These are phyloP conservation scores for Bathelium albidoporum DNA, from an alignment of 495 filamentous ascomycete genomes.

Conservation along the genomic window DNA sequence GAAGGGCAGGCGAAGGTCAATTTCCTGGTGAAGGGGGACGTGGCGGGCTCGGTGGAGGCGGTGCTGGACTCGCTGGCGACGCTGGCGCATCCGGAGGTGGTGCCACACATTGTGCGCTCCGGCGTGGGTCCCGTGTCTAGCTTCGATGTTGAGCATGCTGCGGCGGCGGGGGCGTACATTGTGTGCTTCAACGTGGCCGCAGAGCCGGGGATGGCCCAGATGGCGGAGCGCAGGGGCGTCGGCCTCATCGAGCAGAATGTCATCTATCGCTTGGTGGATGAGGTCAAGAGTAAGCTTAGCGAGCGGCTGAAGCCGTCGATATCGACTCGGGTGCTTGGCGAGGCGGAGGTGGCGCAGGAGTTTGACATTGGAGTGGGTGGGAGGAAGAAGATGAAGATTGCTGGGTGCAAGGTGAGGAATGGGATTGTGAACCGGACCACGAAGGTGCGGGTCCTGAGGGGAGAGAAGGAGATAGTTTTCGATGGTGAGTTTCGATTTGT, in stretches of 20 bases:
- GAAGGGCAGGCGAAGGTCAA: slow-evolving; percentile 54
- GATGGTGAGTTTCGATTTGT: slow-evolving; percentile 52
- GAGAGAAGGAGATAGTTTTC: slow-evolving; percentile 55
- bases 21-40: slow-evolving; percentile 87
- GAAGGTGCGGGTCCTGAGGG: slow-evolving; percentile 65
- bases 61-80: slow-evolving; percentile 61
- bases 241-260: slow-evolving; percentile 75
- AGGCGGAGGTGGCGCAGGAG: slow-evolving; percentile 73
- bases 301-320: slow-evolving; percentile 56
- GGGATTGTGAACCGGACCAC: slow-evolving; percentile 51
- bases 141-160: slow-evolving; percentile 82
- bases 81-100: slow-evolving; percentile 75
- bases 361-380: slow-evolving; percentile 77
- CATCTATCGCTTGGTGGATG: slow-evolving; percentile 85
- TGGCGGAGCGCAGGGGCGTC: slow-evolving; percentile 62
- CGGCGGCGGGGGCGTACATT: slow-evolving; percentile 57
- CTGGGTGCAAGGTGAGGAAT: slow-evolving; percentile 81
- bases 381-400: slow-evolving; percentile 58
- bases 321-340: slow-evolving; percentile 61
- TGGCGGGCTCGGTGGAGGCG: slow-evolving; percentile 86
- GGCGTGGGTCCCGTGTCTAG: slow-evolving; percentile 70
- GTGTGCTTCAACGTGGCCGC: slow-evolving; percentile 78
- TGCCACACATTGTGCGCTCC: slow-evolving; percentile 62
- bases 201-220: slow-evolving; percentile 53
- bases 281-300: slow-evolving; percentile 58